Evolutionary conservation across 2,329 filamentous ascomycete species (phyloP).

Genomic region (Fusarium sp.): DNA sequence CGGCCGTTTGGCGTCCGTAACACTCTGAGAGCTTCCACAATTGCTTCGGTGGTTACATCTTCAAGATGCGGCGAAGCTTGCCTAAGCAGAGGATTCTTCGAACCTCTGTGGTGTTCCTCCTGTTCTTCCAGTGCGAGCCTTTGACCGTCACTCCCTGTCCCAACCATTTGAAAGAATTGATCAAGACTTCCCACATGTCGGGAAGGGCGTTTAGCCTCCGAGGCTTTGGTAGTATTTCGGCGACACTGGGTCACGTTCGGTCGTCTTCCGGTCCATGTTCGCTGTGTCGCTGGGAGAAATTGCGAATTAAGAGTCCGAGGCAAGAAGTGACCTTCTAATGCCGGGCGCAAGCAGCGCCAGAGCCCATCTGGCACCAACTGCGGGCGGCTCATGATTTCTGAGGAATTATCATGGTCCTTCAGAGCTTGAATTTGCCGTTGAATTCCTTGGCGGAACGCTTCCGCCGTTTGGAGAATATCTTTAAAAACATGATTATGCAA

Average conservation of each 20-base stretch:
- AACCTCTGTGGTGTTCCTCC: background rate
- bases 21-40: conserved; percentile 42
- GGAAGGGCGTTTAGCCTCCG: background rate
- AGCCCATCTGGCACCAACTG: conserved; percentile 64
- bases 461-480: no score
- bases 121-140: background rate
- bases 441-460: conserved; percentile 14
- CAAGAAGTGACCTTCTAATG: conserved; percentile 55
- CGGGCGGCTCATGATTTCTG: conserved; percentile 43
- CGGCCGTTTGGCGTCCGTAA: conserved; percentile 38
- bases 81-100: conserved; percentile 12
- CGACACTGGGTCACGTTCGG: conserved; percentile 23
- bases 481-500: conserved; percentile 41
- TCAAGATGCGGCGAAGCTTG: conserved; percentile 9
- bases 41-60: conserved; percentile 25
- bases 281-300: conserved; percentile 1
- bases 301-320: conserved; percentile 45
- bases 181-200: background rate
- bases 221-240: conserved; percentile 27
- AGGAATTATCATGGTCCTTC: background rate
- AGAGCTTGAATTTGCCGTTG: conserved; percentile 7
- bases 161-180: conserved; percentile 6
- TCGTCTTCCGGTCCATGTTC: conserved; percentile 9
- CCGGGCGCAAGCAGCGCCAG: conserved; percentile 72
- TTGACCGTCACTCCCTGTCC: background rate